Percentiles rank a stretch among this genome's conserved stretches.
Conservation (phyloP, 768 basidiomycete species). For the Suillus decipiens region DNA sequence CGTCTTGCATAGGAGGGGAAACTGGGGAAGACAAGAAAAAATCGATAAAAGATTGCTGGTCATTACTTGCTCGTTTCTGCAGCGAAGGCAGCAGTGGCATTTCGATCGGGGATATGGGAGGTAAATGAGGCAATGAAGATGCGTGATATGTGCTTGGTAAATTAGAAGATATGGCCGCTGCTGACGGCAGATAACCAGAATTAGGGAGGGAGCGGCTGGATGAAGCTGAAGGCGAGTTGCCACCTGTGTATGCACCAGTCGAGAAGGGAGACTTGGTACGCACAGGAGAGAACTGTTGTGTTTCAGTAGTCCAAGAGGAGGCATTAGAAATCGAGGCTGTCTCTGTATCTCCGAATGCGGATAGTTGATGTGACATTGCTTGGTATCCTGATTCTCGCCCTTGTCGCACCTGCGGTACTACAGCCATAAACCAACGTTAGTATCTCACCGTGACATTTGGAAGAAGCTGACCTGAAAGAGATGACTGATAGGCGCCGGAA, state of each 20-base stretch:
- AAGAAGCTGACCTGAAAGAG: conserved; percentile 27
- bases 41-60: conserved; percentile 50
- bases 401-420: conserved; percentile 24
- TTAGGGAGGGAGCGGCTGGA: conserved; percentile 27
- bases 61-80: conserved; percentile 30
- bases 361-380: conserved; percentile 14
- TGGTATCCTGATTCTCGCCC: conserved; percentile 8
- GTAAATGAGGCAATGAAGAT: conserved; percentile 32
- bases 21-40: conserved; percentile 35
- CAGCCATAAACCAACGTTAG: conserved; percentile 2
- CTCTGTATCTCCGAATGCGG: conserved; percentile 22
- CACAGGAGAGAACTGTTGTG: conserved; percentile 21
- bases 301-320: conserved; percentile 9
- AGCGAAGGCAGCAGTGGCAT: conserved; percentile 18
- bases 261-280: conserved; percentile 16
- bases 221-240: conserved; percentile 12
- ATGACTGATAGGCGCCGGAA: conserved; percentile 12
- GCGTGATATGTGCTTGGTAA: conserved; percentile 42
- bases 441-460: conserved; percentile 1
- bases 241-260: conserved; percentile 2
- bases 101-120: conserved; percentile 23
- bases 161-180: conserved; percentile 41
- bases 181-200: conserved; percentile 30
- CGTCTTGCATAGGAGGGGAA: conserved; percentile 9
- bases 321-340: conserved; percentile 25